These are phyloP conservation scores for Globisporangium polare DNA, from an alignment of 352 stramenopile species.

Conservation along the genomic window DNA sequence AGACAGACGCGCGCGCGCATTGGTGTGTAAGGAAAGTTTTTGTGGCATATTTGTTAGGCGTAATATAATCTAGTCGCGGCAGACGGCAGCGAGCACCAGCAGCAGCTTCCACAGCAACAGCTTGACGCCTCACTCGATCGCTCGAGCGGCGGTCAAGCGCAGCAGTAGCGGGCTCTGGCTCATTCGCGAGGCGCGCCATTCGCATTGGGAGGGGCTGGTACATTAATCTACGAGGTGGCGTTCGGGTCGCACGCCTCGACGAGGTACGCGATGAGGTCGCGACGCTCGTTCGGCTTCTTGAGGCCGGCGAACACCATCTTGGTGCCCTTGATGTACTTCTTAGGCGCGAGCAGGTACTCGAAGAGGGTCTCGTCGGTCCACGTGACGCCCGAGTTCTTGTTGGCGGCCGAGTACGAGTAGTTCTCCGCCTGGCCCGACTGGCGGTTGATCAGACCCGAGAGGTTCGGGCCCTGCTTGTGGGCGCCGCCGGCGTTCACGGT, in stretches of 20 bases:
- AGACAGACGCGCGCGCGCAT: too few species aligned
- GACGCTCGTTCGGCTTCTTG: constrained; percentile 97
- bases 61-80: constrained; percentile 13
- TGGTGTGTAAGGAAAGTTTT: background rate
- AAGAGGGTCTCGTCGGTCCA: constrained; percentile 98
- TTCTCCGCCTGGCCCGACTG: constrained; percentile 95
- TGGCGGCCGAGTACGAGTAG: constrained; percentile 98
- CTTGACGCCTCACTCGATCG: background rate
- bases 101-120: background rate
- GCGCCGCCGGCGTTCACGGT: constrained; percentile 84
- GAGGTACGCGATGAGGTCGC: constrained; percentile 99
- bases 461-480: constrained; percentile 99
- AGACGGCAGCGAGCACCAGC: background rate
- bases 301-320: constrained; percentile 99
- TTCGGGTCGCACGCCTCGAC: constrained; percentile 75
- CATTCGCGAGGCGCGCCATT: background rate
- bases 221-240: constrained; percentile 31
- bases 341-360: constrained; percentile 98
- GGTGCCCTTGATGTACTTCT: constrained; percentile 99
- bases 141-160: background rate
- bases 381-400: constrained; percentile 97
- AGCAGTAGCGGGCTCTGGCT: background rate
- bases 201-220: background rate
- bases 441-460: constrained; percentile 95
- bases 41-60: background rate